Conservation (phyloP, 1,284 basidiomycete species). For the Puccinia triticina region DNA sequence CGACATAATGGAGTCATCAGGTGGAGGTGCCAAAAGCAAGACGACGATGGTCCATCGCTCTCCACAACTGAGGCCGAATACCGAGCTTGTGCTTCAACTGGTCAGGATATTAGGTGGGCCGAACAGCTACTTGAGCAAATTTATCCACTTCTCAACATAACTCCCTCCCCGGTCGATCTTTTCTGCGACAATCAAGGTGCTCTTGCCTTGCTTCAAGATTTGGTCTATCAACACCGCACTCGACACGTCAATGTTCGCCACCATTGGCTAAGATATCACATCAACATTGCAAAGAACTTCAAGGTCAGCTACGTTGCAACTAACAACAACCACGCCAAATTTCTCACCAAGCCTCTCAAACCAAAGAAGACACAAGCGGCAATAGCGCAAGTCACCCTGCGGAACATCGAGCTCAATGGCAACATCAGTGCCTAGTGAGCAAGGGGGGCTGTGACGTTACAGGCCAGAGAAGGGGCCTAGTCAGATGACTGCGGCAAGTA, state of each 20-base stretch:
- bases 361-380: too few relatives aligned
- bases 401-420: too few relatives aligned
- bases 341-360: too few relatives aligned
- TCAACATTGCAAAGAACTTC: constrained; percentile 4
- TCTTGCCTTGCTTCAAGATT: not conserved
- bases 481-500: too few relatives aligned
- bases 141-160: not conserved
- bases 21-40: not conserved
- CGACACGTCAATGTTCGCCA: not conserved
- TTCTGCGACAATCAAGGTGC: constrained; percentile 22
- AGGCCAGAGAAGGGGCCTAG: too few relatives aligned
- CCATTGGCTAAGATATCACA: too few relatives aligned
- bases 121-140: not conserved
- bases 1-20: not conserved
- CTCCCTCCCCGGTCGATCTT: too few relatives aligned
- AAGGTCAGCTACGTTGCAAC: not conserved
- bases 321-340: not conserved
- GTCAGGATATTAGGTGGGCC: not conserved
- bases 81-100: not conserved
- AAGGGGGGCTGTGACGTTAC: too few relatives aligned
- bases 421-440: too few relatives aligned
- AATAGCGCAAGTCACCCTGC: too few relatives aligned
- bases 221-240: not conserved
- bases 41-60: not conserved
- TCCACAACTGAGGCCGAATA: too few relatives aligned